These are phyloP conservation scores for Fusarium sp. DNA, from an alignment of 2,329 filamentous ascomycete species.

Conservation along the genomic window DNA sequence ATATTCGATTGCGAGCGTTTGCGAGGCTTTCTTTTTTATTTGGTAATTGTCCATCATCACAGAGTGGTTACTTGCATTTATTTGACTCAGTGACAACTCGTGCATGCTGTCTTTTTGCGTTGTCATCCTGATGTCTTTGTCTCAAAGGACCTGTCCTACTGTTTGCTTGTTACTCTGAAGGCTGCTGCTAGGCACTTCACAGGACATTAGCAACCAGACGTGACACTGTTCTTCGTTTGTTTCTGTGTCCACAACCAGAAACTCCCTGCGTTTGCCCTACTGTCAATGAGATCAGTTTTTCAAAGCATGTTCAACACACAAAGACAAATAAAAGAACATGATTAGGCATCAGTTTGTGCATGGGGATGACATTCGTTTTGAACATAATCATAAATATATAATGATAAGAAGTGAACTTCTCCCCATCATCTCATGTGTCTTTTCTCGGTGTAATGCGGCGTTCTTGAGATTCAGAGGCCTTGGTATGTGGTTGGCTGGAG, in stretches of 20 bases:
- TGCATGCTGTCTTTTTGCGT: not conserved
- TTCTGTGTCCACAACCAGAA: too few species aligned
- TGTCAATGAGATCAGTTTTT: not conserved
- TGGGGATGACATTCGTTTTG: not conserved
- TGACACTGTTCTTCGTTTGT: accelerated
- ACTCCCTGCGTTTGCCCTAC: not conserved
- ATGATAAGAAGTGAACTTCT: not conserved
- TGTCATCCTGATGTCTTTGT: not conserved
- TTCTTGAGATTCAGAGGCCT: too few species aligned
- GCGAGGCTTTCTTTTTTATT: conserved; percentile 15
- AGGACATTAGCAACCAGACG: too few species aligned
- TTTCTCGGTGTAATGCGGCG: too few species aligned
- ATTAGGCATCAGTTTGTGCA: not conserved
- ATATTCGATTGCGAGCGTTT: conserved; percentile 20
- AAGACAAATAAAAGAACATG: not conserved
- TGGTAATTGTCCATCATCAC: accelerated
- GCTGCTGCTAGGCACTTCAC: not conserved
- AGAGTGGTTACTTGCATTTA: too few species aligned
- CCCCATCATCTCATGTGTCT: too few species aligned
- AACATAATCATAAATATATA: not conserved
- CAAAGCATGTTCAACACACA: accelerated
- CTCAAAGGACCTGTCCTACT: not conserved
- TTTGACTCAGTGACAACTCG: not conserved
- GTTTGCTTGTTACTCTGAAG: not conserved
- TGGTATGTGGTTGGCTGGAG: too few species aligned